Evolutionary conservation across 306 rosid genomes (phyloP).

Genomic region (Lotus japonicus): DNA sequence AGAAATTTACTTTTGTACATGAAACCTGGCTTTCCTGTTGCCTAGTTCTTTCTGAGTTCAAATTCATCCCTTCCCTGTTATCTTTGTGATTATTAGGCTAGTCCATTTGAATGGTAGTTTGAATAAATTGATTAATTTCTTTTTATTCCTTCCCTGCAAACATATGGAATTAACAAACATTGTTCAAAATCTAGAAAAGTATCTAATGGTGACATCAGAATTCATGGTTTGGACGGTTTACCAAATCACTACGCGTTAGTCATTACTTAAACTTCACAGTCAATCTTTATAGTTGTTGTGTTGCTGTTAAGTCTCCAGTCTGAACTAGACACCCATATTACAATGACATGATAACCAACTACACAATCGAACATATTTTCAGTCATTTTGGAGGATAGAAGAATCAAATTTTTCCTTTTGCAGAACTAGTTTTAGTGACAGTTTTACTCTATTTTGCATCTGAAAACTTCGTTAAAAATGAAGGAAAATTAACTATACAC

Average conservation of each 20-base stretch:
- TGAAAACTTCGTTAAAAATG: no score
- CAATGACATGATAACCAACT: no score
- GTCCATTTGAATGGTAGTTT: background rate
- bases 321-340: no score
- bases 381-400: no score
- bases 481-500: no score
- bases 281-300: background rate
- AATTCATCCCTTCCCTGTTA: background rate
- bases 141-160: background rate
- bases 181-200: background rate
- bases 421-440: no score
- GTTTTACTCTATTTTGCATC: no score
- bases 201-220: background rate
- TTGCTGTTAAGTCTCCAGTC: no score
- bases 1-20: slow-evolving; percentile 29
- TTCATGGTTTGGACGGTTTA: background rate
- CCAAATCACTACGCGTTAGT: background rate
- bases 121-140: background rate
- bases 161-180: background rate
- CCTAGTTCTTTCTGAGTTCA: background rate
- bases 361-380: no score
- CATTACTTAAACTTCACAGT: background rate
- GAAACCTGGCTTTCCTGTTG: background rate
- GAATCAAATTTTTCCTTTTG: no score
- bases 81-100: background rate